Conservation (phyloP, 176 grass and related monocot species). For the Aegilops longissima region DNA sequence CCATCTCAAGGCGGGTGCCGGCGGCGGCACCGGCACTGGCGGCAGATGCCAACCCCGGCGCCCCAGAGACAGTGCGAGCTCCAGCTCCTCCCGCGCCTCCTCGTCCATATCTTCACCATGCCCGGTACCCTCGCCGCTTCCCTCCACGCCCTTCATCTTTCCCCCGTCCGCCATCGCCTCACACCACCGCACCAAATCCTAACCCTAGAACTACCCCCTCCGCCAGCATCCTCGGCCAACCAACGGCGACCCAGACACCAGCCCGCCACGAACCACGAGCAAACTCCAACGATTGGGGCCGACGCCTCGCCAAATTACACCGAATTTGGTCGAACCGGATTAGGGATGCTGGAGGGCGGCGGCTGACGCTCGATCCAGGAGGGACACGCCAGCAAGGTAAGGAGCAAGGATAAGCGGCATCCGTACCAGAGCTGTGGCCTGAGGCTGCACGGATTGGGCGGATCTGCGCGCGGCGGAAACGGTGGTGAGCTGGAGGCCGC, state of each 20-base stretch:
- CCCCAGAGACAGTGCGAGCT: slow-evolving; percentile 53
- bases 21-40: not conserved
- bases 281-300: not conserved
- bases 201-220: slow-evolving; percentile 41
- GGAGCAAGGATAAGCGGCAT: not conserved
- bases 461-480: slow-evolving; percentile 39
- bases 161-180: slow-evolving; percentile 60
- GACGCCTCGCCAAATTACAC: slow-evolving; percentile 2
- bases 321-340: slow-evolving; percentile 25
- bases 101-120: slow-evolving; percentile 40
- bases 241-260: not conserved
- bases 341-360: not conserved
- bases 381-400: not conserved
- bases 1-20: not conserved
- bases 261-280: not conserved
- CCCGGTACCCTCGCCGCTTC: slow-evolving; percentile 25
- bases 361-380: slow-evolving; percentile 1
- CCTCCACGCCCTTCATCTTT: slow-evolving; percentile 68
- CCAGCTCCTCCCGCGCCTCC: slow-evolving; percentile 38
- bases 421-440: slow-evolving; percentile 19
- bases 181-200: slow-evolving; percentile 11
- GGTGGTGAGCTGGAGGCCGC: slow-evolving; percentile 20
- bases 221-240: not conserved
- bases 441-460: not conserved
- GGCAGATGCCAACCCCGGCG: slow-evolving; percentile 39